A percentile compares a stretch with the other conserved stretches of the same genome.
Evolutionary conservation across 164 flowering plant genomes (phyloP).

Genomic region (Platanus orientalis): DNA sequence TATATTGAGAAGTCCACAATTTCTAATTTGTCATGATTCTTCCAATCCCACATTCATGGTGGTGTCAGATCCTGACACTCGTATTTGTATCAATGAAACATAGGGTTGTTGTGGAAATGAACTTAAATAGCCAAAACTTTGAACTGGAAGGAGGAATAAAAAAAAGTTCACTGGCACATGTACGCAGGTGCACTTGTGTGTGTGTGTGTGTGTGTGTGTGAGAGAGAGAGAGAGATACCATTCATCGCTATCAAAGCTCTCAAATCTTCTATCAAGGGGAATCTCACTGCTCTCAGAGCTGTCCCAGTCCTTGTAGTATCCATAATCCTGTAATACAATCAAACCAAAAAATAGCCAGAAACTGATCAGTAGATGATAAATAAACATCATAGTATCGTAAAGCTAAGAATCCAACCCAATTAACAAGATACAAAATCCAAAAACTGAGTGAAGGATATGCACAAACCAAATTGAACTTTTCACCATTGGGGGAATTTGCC

Average conservation of each 20-base stretch:
- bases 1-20: too few species aligned
- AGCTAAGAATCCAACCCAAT: not conserved
- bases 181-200: too few species aligned
- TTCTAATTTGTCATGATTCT: too few species aligned
- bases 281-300: slow-evolving; percentile 16
- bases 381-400: too few species aligned
- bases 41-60: too few species aligned
- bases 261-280: not conserved
- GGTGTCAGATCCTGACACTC: too few species aligned
- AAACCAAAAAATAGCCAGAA: not conserved
- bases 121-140: too few species aligned
- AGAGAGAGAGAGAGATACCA: slow-evolving; percentile 8
- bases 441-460: not conserved
- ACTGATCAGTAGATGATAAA: not conserved
- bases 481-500: slow-evolving; percentile 47
- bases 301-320: slow-evolving; percentile 7
- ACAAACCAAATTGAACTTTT: slow-evolving; percentile 35
- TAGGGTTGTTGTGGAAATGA: too few species aligned
- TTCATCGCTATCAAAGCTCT: slow-evolving; percentile 6
- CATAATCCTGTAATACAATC: slow-evolving; percentile 13
- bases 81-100: too few species aligned
- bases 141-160: too few species aligned
- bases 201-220: too few species aligned
- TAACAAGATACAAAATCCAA: not conserved
- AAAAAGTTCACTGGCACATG: too few species aligned